A percentile compares a stretch with the other conserved stretches of the same genome.
These are phyloP conservation scores for Puccinia coronata DNA, from an alignment of 1,284 basidiomycete species.

Conservation along the genomic window DNA sequence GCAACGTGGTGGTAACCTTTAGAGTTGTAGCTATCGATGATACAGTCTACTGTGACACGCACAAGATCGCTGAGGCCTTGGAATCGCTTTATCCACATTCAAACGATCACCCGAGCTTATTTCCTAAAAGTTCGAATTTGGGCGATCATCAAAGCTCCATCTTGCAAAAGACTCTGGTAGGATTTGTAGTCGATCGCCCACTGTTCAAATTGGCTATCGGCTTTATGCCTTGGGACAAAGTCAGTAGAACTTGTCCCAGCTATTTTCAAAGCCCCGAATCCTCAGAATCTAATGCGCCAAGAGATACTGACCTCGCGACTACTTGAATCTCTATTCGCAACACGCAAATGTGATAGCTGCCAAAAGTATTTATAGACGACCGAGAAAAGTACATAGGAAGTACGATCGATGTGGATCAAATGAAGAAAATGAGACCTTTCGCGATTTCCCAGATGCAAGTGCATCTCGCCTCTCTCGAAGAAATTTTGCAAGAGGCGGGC, in stretches of 20 bases:
- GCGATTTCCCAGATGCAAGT: constrained; percentile 7
- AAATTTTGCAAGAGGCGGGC: constrained; percentile 29
- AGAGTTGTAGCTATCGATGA: constrained; percentile 49
- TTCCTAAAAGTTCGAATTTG: constrained; percentile 19
- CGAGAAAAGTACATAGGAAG: constrained; percentile 24
- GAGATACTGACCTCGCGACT: not conserved
- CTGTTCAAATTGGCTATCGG: constrained; percentile 33
- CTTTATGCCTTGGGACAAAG: constrained; percentile 47
- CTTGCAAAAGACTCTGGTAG: constrained; percentile 28
- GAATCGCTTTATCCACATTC: constrained; percentile 45
- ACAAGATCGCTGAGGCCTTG: constrained; percentile 46
- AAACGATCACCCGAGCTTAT: constrained; percentile 23
- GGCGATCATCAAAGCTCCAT: not conserved
- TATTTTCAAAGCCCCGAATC: not conserved
- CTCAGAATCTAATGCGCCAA: not conserved
- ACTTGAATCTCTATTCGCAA: not conserved
- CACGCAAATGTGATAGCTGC: no score
- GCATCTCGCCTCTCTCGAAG: constrained; percentile 10
- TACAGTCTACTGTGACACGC: constrained; percentile 49
- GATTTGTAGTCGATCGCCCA: constrained; percentile 47
- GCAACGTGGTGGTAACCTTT: not conserved
- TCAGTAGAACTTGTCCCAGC: constrained; percentile 11
- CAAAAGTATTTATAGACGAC: constrained; percentile 50
- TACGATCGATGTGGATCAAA: constrained; percentile 22
- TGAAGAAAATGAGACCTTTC: constrained; percentile 34